These are phyloP conservation scores for Puccinia coronata DNA, from an alignment of 1,284 basidiomycete species.

Conservation along the genomic window DNA sequence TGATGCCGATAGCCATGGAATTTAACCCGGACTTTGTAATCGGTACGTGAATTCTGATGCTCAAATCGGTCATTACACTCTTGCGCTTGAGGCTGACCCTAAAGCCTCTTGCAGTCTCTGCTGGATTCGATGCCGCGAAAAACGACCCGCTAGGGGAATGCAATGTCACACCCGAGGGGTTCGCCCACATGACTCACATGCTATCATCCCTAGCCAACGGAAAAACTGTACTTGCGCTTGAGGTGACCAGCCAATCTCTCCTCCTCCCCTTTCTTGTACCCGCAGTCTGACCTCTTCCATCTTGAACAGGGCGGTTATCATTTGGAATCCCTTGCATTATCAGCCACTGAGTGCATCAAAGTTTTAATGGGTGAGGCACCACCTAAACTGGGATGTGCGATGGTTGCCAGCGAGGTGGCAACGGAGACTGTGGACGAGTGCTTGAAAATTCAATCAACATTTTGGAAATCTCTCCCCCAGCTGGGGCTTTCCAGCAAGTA, in stretches of 20 bases:
- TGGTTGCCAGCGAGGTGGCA: conserved; percentile 73
- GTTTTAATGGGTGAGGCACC: conserved; percentile 84
- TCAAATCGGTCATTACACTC: not conserved
- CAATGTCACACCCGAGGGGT: conserved; percentile 86
- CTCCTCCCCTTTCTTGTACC: not conserved
- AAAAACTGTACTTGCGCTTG: conserved; percentile 77
- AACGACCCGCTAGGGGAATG: conserved; percentile 91
- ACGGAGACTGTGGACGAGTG: conserved; percentile 86
- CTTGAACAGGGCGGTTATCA: conserved; percentile 84
- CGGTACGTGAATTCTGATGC: conserved; percentile 64
- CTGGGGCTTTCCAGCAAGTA: conserved; percentile 17
- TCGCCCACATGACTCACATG: conserved; percentile 98
- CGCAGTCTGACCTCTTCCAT: conserved; percentile 39
- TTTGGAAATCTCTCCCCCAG: conserved; percentile 86
- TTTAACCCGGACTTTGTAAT: conserved; percentile 95
- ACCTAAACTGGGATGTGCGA: conserved; percentile 65
- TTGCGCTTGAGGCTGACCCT: conserved; percentile 10
- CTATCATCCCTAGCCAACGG: conserved; percentile 84
- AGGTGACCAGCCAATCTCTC: conserved; percentile 66
- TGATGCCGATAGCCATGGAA: conserved; percentile 97
- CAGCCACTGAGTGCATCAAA: conserved; percentile 80
- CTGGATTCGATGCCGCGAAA: conserved; percentile 93
- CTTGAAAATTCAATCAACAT: conserved; percentile 78
- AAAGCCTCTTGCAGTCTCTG: conserved; percentile 67
- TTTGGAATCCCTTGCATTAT: conserved; percentile 80